A percentile compares a stretch with the other conserved stretches of the same genome.
Conservation (phyloP, 1,139 yeast genomes). For the Suhomyces chickasaworum region DNA sequence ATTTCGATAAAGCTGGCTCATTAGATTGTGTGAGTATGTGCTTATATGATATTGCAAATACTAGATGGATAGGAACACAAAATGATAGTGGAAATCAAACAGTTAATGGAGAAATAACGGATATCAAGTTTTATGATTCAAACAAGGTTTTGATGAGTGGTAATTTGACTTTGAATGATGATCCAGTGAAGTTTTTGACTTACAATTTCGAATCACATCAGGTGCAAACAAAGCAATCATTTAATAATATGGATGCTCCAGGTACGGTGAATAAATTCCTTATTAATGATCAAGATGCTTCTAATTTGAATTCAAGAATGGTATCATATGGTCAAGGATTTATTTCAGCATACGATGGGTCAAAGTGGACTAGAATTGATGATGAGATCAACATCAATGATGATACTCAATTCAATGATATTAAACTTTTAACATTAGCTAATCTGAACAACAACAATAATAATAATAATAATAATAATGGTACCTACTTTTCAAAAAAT, state of each 20-base stretch:
- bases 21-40: conserved; percentile 66
- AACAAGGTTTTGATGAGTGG: conserved; percentile 66
- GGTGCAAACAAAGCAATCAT: conserved; percentile 23
- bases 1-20: conserved; percentile 62
- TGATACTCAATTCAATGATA: conserved; percentile 38
- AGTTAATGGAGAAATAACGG: conserved; percentile 56
- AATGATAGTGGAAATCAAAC: conserved; percentile 33
- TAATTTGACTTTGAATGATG: conserved; percentile 45
- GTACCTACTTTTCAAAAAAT: conserved; percentile 41
- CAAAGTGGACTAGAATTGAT: conserved; percentile 47
- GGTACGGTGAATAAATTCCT: conserved; percentile 51
- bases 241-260: conserved; percentile 34
- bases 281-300: conserved; percentile 43
- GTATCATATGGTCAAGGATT: conserved; percentile 57
- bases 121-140: conserved; percentile 53
- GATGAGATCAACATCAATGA: conserved; percentile 33
- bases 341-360: conserved; percentile 53
- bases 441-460: conserved; percentile 28
- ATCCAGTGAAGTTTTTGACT: conserved; percentile 44
- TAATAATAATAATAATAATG: conserved; percentile 31
- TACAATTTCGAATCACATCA: conserved; percentile 50
- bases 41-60: conserved; percentile 58
- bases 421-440: conserved; percentile 42
- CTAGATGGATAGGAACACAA: conserved; percentile 57
- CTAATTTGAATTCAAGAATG: conserved; percentile 49